Evolutionary conservation across 2,329 filamentous ascomycete genomes (phyloP).

Genomic region (Magnaporthales sp.): DNA sequence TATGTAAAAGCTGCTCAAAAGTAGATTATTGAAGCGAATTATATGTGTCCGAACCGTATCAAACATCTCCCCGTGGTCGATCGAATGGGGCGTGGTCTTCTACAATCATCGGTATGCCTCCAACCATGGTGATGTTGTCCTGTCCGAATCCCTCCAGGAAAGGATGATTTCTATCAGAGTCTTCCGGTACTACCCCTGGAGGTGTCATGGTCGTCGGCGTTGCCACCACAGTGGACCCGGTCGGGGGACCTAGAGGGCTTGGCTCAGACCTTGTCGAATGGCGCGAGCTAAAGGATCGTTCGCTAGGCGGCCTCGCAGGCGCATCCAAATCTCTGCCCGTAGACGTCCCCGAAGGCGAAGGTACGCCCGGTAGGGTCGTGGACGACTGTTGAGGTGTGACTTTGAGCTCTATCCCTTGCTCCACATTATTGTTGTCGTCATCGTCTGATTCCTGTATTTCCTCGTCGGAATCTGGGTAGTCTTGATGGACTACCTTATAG

Average conservation of each 20-base stretch:
- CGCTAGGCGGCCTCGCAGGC: background rate
- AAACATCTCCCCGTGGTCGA: constrained; percentile 1
- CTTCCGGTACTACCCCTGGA: background rate
- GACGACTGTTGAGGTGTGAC: background rate
- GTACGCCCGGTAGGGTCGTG: background rate
- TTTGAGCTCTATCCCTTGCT: constrained; percentile 4
- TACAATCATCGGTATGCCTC: constrained; percentile 1
- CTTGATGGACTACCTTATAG: constrained; percentile 3
- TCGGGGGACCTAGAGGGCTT: background rate
- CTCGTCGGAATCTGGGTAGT: background rate
- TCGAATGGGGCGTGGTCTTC: constrained; percentile 1
- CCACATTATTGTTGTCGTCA: constrained; percentile 1
- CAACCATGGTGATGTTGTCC: background rate
- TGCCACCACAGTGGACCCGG: background rate
- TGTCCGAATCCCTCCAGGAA: background rate
- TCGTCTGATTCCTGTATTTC: background rate
- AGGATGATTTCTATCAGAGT: background rate
- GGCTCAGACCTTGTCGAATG: background rate
- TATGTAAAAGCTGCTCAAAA: background rate
- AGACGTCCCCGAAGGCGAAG: background rate
- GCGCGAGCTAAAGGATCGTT: background rate
- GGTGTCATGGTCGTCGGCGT: background rate
- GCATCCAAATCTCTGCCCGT: background rate
- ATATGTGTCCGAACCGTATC: background rate
- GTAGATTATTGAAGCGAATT: background rate